Conservation (phyloP, 495 filamentous ascomycete genomes). For the Aspergillus leporis region DNA sequence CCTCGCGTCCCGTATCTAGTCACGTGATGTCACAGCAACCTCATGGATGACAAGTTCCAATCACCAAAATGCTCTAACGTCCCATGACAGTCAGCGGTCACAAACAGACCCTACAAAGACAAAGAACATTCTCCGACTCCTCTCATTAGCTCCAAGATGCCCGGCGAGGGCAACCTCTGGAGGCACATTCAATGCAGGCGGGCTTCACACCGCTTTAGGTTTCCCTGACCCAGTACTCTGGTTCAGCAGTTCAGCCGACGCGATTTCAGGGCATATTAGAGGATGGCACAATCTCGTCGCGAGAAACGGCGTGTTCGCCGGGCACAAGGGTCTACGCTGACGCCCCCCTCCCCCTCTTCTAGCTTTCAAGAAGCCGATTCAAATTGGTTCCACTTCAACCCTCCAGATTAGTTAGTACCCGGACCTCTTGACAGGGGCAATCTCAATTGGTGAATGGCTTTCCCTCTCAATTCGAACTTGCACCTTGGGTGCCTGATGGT, state of each 20-base stretch:
- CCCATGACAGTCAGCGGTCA: neutral
- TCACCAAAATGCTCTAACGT: neutral
- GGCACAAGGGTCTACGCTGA: no score
- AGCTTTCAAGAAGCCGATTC: neutral
- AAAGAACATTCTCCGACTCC: neutral
- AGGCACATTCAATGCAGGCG: slow-evolving; percentile 4
- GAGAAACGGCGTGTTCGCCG: neutral
- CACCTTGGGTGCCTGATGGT: neutral
- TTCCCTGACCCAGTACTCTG: slow-evolving; percentile 27
- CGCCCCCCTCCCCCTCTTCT: neutral
- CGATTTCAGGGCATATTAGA: slow-evolving; percentile 10
- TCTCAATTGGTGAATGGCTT: neutral
- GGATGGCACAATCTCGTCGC: slow-evolving; percentile 14
- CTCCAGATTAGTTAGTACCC: neutral
- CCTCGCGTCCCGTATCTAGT: neutral
- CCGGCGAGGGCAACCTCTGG: neutral
- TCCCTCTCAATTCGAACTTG: neutral
- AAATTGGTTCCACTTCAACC: neutral
- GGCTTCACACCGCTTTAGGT: slow-evolving; percentile 28
- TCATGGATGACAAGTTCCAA: neutral
- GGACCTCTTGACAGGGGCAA: no score
- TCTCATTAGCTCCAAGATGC: neutral
- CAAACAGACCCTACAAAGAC: neutral
- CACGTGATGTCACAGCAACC: slow-evolving; percentile 1
- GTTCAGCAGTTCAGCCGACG: no score